Base-by-base conservation (phyloP, 2,329 filamentous ascomycete genomes). In the Aspergillus oerlinghausenensis region DNA sequence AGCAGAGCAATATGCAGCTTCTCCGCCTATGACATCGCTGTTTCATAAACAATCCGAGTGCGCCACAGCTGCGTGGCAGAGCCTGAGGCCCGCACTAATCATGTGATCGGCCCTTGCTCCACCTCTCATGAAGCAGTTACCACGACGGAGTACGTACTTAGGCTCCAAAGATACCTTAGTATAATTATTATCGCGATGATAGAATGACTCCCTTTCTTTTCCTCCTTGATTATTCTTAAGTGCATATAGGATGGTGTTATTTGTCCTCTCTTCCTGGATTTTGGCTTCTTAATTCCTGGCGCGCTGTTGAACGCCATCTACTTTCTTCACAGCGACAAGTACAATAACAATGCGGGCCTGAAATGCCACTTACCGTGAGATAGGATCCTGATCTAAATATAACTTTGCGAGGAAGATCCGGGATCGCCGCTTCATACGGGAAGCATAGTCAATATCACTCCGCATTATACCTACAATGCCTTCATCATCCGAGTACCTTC, bases 401-500 rank as follows among this genome's bases (percentile, higher is more conserved):
- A 50, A 11, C n/a, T 14, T 19, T 21, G 28, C 28, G 26, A 26
- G 21, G 19, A n/a, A 11, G 47, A 9, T 25, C 47, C 4, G 47
- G 21, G 23, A 26, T 49, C 28, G 14, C 28, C 23, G 6, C 47
- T 25, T 28, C 14, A 11, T 5, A 9, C n/a, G 17, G 32, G 17
- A 38, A 28, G 28, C 47, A 49, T 14, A 25, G 19, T 35, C 17
- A 55, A 19, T 43, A 28, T 40, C 23, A 10, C 26, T 21, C 21
- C 2, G 23, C 21, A 26, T 40, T 21, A 35, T 23, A 19, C 19
- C 29, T 25, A 29, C 29, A 49, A 77, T 77, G 74, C 67, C 71
- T 60, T 68, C 69, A 35, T 70, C 71, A 21, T 64, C 68, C 56
- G 71, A 74, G 25, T 76, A 76, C 55, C 56, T 69, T 50, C 71